A percentile compares a stretch with the other conserved stretches of the same genome.
phyloP scores from a whole-genome alignment of 1,139 yeast genomes.

The Diutina catenulata region DNA sequence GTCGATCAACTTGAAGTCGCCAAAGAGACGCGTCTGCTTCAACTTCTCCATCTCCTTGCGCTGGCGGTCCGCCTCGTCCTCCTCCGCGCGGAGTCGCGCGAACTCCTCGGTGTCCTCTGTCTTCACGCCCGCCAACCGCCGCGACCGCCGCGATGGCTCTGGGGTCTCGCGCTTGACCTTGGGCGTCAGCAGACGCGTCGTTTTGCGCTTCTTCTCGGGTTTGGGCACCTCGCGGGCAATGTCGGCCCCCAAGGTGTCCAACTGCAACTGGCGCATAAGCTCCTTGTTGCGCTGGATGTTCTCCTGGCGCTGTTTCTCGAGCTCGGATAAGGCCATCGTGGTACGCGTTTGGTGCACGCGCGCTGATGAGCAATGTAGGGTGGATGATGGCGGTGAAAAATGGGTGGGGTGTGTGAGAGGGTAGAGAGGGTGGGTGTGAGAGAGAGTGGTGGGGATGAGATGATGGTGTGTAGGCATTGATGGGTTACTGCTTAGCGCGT shows the following conservation, averaged over 20 bases:
- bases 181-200: constrained; percentile 10
- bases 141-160: constrained; percentile 34
- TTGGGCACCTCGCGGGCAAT: constrained; percentile 16
- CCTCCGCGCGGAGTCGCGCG: constrained; percentile 15
- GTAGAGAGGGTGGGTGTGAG: too few relatives aligned
- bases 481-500: too few relatives aligned
- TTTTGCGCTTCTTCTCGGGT: constrained; percentile 14
- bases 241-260: constrained; percentile 23
- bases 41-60: constrained; percentile 28
- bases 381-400: too few relatives aligned
- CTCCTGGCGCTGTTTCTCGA: constrained; percentile 30
- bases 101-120: constrained; percentile 22
- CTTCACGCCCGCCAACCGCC: constrained; percentile 54
- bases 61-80: constrained; percentile 10
- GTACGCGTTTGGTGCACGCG: too few relatives aligned
- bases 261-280: constrained; percentile 24
- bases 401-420: too few relatives aligned
- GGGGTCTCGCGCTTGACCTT: constrained; percentile 13
- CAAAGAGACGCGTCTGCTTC: constrained; percentile 44
- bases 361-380: too few relatives aligned
- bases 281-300: constrained; percentile 32
- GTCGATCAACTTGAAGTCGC: constrained; percentile 51
- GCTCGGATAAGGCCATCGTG: constrained; percentile 33
- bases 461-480: too few relatives aligned
- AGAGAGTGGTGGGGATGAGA: too few relatives aligned